Conservation (phyloP, 2,329 filamentous ascomycete species). For the Fusarium tuaranense region DNA sequence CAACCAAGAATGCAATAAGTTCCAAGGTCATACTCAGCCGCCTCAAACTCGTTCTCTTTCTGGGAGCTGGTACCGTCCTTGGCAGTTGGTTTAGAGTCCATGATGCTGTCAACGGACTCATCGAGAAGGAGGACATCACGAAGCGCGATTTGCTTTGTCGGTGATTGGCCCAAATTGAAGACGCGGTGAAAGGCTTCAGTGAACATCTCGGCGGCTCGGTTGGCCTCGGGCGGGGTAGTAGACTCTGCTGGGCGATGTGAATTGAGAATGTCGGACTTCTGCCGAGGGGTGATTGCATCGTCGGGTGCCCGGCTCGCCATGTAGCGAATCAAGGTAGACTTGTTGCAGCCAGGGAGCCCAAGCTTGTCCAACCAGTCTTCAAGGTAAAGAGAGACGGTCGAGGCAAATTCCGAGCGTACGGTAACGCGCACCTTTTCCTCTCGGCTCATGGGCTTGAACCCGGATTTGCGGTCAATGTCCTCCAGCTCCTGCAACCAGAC, state of each 20-base stretch:
- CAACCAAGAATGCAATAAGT: slow-evolving; percentile 69
- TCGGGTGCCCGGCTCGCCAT: slow-evolving; percentile 63
- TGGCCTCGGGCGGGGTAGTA: slow-evolving; percentile 55
- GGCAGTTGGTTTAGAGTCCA: slow-evolving; percentile 65
- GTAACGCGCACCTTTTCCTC: slow-evolving; percentile 63
- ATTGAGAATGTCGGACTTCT: slow-evolving; percentile 64
- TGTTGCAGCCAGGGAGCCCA: slow-evolving; percentile 63
- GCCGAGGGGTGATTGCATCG: slow-evolving; percentile 64
- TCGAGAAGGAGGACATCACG: slow-evolving; percentile 66
- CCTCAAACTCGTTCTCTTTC: slow-evolving; percentile 52
- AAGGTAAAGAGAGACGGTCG: slow-evolving; percentile 64
- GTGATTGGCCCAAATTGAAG: slow-evolving; percentile 54
- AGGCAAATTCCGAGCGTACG: slow-evolving; percentile 63
- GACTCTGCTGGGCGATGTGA: slow-evolving; percentile 57
- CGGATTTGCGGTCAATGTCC: slow-evolving; percentile 67
- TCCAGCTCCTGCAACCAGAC: slow-evolving; percentile 69
- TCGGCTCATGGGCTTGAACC: slow-evolving; percentile 66
- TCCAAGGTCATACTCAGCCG: slow-evolving; percentile 62
- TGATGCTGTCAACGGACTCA: slow-evolving; percentile 64
- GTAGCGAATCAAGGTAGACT: slow-evolving; percentile 63
- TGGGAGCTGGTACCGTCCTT: slow-evolving; percentile 55
- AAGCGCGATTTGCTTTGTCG: slow-evolving; percentile 58
- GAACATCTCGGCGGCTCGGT: slow-evolving; percentile 61
- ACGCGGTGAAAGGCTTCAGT: slow-evolving; percentile 68
- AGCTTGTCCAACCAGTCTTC: slow-evolving; percentile 65